Evolutionary conservation across 768 basidiomycete species (phyloP).

Genomic region (Russula earlei): DNA sequence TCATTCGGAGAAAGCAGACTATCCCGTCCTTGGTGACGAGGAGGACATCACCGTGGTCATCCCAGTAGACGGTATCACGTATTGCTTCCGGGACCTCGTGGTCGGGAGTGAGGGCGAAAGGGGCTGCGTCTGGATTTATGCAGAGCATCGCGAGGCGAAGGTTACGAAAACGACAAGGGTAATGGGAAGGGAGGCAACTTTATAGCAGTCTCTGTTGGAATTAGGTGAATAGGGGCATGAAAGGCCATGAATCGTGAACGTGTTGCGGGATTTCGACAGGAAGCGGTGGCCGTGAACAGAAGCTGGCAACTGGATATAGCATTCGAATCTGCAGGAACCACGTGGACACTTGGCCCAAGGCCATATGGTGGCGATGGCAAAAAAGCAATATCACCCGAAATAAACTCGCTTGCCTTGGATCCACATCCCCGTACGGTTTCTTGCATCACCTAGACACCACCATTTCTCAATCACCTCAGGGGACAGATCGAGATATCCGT

Average conservation of each 20-base stretch:
- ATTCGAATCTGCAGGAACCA: background rate
- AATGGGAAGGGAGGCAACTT: background rate
- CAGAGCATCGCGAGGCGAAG: background rate
- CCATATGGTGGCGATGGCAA: background rate
- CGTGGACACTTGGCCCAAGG: background rate
- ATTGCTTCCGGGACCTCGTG: slow-evolving; percentile 2
- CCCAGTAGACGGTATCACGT: slow-evolving; percentile 10
- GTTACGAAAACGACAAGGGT: background rate
- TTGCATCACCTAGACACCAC: slow-evolving; percentile 75
- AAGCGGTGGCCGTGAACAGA: background rate
- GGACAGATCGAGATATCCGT: slow-evolving; percentile 22
- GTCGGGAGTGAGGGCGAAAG: slow-evolving; percentile 8
- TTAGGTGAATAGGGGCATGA: background rate
- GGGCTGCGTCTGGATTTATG: slow-evolving; percentile 11
- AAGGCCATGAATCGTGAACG: background rate
- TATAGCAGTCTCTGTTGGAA: background rate
- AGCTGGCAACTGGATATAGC: background rate
- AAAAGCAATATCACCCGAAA: slow-evolving; percentile 5
- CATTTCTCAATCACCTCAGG: slow-evolving; percentile 71
- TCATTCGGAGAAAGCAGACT: slow-evolving; percentile 3
- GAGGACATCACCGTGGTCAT: slow-evolving; percentile 13
- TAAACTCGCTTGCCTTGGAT: slow-evolving; percentile 49
- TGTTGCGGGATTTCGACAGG: background rate
- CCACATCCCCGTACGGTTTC: slow-evolving; percentile 65
- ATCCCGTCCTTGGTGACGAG: slow-evolving; percentile 12